These are phyloP conservation scores for Candida verbasci DNA, from an alignment of 805 yeast species.

Conservation along the genomic window DNA sequence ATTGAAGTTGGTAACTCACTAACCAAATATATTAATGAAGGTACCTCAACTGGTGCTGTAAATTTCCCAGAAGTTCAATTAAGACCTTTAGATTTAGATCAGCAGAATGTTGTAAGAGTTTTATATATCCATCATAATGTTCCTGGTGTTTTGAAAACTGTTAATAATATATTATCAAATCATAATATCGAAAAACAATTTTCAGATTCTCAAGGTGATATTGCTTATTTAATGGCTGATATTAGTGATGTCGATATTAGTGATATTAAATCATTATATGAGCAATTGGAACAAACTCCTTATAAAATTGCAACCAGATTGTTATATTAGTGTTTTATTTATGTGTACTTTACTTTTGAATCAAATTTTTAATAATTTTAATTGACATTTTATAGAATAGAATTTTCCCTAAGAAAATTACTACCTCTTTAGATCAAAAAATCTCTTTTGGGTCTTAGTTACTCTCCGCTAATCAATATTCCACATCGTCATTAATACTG, in stretches of 20 bases:
- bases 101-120: conserved; percentile 85
- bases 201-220: conserved; percentile 93
- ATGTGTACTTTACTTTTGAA: background rate
- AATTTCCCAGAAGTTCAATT: conserved; percentile 98
- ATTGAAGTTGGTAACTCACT: conserved; percentile 86
- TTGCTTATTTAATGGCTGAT: conserved; percentile 98
- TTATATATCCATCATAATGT: conserved; percentile 95
- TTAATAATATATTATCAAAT: conserved; percentile 88
- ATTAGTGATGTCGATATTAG: conserved; percentile 76
- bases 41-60: conserved; percentile 90
- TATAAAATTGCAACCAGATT: conserved; percentile 89
- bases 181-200: conserved; percentile 97
- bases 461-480: too few relatives aligned
- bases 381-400: background rate
- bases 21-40: conserved; percentile 91
- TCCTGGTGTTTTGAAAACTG: conserved; percentile 97
- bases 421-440: too few relatives aligned
- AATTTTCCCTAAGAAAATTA: too few relatives aligned
- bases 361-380: background rate
- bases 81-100: conserved; percentile 83
- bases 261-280: conserved; percentile 81
- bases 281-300: conserved; percentile 82
- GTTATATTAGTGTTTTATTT: conserved; percentile 53
- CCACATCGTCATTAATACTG: too few relatives aligned
- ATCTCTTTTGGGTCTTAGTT: too few relatives aligned